Evolutionary conservation across 208 protist species (phyloP), one percentile per base, ranked within the genome.

Genomic region (Trypanosoma mega): DNA sequence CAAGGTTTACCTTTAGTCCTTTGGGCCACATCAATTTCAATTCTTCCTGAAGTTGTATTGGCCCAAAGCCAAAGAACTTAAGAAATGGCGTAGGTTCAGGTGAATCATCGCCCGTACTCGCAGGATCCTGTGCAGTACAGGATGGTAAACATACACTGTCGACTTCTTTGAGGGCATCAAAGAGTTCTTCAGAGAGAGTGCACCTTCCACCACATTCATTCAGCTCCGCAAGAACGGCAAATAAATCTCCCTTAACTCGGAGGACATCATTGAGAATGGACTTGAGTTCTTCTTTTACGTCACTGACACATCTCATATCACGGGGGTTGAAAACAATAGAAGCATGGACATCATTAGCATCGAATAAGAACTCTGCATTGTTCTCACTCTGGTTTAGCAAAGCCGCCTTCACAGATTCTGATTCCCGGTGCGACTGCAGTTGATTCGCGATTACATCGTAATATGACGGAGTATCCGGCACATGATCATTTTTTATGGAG

Each of bases 401-500:
- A 4, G 45, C 9, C 21, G 39, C 53, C 21, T 39, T 31, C 1
- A 67, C 16, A 26, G 11, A 31, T 51, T 63, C 57, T 0, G 72
- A 72, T 43, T 64, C 36, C 20, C 73, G 50, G 33, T 62, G 48
- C n/a, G 56, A 47, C 46, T 65, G 54, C 26, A 72, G 56, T 7
- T 66, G 53, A 34, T 20, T 36, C n/a, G 46, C 71, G n/a, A 66
- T 34, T 24, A 34, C 53, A 43, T 74, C 68, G 31, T 69, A 74
- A 43, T 74, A 74, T 18, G 68, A 74, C n/a, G 47, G 47, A 18
- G 14, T 12, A 27, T 46, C 49, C 18, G 23, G 33, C 33, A 3
- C 30, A 39, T 47, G 3, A 27, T 56, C 34, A 33, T 45, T 21
- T 48, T 33, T 64, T 36, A 31, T 58, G 44, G 52, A 37, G 9